Evolutionary conservation across 495 filamentous ascomycete genomes (phyloP), one percentile per base, ranked within the genome.

Genomic region (Aspergillus biplanus): DNA sequence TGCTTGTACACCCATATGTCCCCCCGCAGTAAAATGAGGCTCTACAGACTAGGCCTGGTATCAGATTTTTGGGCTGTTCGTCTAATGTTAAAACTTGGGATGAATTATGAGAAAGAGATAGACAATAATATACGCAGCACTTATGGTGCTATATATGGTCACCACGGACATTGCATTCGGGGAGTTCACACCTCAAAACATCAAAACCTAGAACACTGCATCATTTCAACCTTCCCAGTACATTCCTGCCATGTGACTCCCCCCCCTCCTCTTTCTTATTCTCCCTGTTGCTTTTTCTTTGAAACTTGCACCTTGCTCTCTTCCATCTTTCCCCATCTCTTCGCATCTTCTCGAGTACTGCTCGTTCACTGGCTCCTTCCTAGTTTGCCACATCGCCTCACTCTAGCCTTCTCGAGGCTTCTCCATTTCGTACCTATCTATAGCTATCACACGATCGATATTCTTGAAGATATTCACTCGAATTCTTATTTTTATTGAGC

Each of bases 1-100:
- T 97, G 93, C 82, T 97, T 61, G 83, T 97, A 58, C 84, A 88
- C 67, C 92, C 93, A 11, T 96, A 90, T 75, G 83, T 89, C 50
- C 90, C 92, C 54, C 93, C 93, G 15, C 80, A 89, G 75, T 87
- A 79, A 70, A 61, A 34, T 59, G 35, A 16, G 60, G 62, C 54
- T 34, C 62, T 64, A 64, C 52, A 54, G 60, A 65, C 69, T 68
- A 56, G 46, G 61, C 39, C 49, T 34, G 16, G 35, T 32, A 44
- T 34, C 55, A 44, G 42, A 42, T 34, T 52, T 52, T 48, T 33
- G 57, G 46, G 27, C 47, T 52, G 46, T 57, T 62, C 53, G 33
- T 56, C 59, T 54, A 57, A 64, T 61, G 54, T 61, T 61, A 55
- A 46, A 68, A 64, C 54, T 66, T 69, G 62, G 67, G 64, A 82